Evolutionary conservation across 257 asterid genomes (phyloP).

Genomic region (Solanum medicagineum): DNA sequence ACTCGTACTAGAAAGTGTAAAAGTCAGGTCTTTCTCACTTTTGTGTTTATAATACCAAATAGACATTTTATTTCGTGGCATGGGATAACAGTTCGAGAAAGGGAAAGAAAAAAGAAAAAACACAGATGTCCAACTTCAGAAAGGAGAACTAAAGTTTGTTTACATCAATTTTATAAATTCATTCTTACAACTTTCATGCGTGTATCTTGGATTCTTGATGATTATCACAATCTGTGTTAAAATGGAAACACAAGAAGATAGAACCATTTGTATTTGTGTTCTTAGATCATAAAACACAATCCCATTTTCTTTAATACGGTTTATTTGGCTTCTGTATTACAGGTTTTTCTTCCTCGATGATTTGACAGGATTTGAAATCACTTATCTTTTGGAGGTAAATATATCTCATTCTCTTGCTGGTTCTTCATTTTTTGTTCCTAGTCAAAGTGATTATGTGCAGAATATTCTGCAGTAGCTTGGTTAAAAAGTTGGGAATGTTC

Average conservation of each 20-base stretch:
- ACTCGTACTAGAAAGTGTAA: not conserved
- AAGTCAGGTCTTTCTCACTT: not conserved
- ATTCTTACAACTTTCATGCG: not conserved
- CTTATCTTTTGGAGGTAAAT: slow-evolving; percentile 83
- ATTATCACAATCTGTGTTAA: not conserved
- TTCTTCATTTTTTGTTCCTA: not conserved
- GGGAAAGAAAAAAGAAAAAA: not conserved
- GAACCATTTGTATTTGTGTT: not conserved
- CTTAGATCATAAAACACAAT: not conserved
- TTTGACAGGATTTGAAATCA: slow-evolving; percentile 87
- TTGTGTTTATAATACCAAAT: not conserved
- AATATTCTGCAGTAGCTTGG: not conserved
- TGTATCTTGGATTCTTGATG: not conserved
- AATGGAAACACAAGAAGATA: not conserved
- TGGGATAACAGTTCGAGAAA: too few species aligned
- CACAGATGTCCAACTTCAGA: not conserved
- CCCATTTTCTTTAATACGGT: not conserved
- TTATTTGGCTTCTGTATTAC: not conserved
- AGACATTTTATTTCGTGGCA: not conserved
- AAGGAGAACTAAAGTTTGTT: not conserved
- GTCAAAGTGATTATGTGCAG: not conserved
- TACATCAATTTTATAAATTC: not conserved
- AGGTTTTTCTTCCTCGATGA: slow-evolving; percentile 98
- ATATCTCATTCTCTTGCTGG: not conserved
- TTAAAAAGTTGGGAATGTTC: not conserved